Evolutionary conservation across 1,284 basidiomycete genomes (phyloP).

Genomic region (Puccinia polysora): DNA sequence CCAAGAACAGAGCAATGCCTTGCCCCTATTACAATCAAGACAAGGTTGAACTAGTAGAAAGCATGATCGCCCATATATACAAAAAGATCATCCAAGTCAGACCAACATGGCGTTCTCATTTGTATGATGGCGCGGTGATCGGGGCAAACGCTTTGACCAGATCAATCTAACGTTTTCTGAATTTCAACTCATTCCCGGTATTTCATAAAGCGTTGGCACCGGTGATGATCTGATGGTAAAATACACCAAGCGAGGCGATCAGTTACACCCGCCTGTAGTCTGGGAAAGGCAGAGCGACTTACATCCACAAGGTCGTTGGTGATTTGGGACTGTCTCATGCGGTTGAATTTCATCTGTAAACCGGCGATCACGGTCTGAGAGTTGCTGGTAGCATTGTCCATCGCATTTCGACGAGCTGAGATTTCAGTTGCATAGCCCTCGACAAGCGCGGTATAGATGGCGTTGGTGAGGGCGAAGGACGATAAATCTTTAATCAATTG

Average conservation of each 20-base stretch:
- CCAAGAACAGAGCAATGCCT: too few species aligned
- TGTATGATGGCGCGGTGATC: too few species aligned
- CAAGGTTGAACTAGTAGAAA: too few species aligned
- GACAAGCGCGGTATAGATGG: conserved; percentile 86
- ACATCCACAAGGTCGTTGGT: conserved; percentile 44
- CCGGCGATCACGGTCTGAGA: conserved; percentile 40
- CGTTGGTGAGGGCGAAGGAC: conserved; percentile 94
- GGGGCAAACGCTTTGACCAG: too few species aligned
- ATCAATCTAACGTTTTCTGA: too few species aligned
- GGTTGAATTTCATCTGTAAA: conserved; percentile 44
- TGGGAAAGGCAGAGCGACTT: not conserved
- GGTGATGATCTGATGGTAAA: conserved; percentile 40
- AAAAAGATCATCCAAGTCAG: too few species aligned
- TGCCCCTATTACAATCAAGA: too few species aligned
- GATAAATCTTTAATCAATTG: conserved; percentile 82
- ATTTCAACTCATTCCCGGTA: too few species aligned
- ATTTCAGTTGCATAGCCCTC: conserved; percentile 91
- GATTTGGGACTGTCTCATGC: conserved; percentile 44
- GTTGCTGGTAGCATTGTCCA: conserved; percentile 91
- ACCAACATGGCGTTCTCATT: too few species aligned
- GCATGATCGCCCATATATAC: too few species aligned
- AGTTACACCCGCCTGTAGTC: not conserved
- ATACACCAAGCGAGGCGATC: not conserved
- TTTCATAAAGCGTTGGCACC: conserved; percentile 43
- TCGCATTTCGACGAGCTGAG: conserved; percentile 78